Evolutionary conservation across 345 rosid genomes (phyloP), one percentile per base, ranked within the genome.

Genomic region (Populus ilicifolia): DNA sequence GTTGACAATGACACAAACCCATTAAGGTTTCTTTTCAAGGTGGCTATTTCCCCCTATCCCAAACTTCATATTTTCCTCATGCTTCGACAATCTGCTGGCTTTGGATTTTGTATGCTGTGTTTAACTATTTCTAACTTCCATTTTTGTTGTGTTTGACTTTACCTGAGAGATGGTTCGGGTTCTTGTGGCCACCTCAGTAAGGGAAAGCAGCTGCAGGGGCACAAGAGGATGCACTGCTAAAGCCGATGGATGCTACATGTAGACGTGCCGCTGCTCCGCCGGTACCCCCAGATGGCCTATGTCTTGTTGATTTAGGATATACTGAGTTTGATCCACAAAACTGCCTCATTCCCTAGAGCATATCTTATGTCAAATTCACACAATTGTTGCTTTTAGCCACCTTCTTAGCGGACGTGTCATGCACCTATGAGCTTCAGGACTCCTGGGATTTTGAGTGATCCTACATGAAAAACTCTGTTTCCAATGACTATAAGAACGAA

Each of bases 241-340:
- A 87, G 82, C 87, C 92, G 69, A 83, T 87, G 85, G 95, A 88
- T 81, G 95, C 96, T 75, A 87, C 97, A 70, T 91, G 96, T 67
- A 87, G 99, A 79, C 91, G 97, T 23, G 98, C 99, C 36, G 93
- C 96, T 17, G 98, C 99, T 64, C 97, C 98, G 11, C 98, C 98
- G 11, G 97, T 97, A 2, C 95, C 98, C 14, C 91, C 97, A 0
- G 91, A 89, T 66, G 97, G 99, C 38, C 90, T 93, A 13, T 96
- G 97, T 80, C 88, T 96, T 29, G 90, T 88, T 52, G 93, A 95
- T 70, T 92, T 95, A 48, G 96, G 99, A 56, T 96, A 93, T 78
- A 9, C 88, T 6, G 93, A 93, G 18, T 96, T 93, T 68, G 85
- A 87, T 84, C 89, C 86, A 5, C 80, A 71, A 75, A 85, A 30